Conservation (phyloP, 768 basidiomycete genomes). For the Calocera viscosa region DNA sequence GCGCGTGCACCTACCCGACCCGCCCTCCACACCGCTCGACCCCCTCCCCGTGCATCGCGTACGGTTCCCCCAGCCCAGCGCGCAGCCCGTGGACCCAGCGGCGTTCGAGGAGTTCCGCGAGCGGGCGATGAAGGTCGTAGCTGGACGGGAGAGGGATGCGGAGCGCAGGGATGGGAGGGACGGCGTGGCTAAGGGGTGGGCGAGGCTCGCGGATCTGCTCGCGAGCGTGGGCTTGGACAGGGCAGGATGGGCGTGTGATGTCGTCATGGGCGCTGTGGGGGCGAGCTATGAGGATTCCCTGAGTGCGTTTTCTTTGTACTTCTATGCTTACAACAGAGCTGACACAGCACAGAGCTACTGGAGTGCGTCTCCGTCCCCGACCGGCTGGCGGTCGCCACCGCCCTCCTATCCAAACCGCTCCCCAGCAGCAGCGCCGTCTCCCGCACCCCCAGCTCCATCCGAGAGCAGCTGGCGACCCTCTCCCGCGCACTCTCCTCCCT, state of each 20-base stretch:
- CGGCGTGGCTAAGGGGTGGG: constrained; percentile 2
- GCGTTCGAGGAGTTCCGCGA: constrained; percentile 5
- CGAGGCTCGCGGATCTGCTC: background rate
- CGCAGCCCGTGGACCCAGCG: background rate
- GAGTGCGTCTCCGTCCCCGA: constrained; percentile 18
- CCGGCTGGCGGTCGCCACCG: background rate
- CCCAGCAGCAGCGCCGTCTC: constrained; percentile 22
- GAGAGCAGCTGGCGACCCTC: constrained; percentile 57
- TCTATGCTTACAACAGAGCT: background rate
- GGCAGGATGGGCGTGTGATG: constrained; percentile 16
- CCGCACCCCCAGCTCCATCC: constrained; percentile 44
- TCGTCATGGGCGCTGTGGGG: constrained; percentile 19
- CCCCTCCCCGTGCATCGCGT: background rate
- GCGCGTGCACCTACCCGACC: background rate
- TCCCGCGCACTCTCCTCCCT: constrained; percentile 24
- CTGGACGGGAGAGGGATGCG: constrained; percentile 22
- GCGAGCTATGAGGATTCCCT: constrained; percentile 13
- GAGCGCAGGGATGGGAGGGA: constrained; percentile 23
- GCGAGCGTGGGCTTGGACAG: background rate
- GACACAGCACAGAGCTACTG: background rate
- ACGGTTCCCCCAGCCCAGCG: background rate
- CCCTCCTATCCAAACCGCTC: constrained; percentile 20
- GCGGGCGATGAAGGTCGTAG: constrained; percentile 21
- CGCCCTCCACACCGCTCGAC: background rate
- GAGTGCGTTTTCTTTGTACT: constrained; percentile 18